These are phyloP conservation scores for Penicillium sp. DNA, from an alignment of 2,329 filamentous ascomycete genomes.

Conservation along the genomic window DNA sequence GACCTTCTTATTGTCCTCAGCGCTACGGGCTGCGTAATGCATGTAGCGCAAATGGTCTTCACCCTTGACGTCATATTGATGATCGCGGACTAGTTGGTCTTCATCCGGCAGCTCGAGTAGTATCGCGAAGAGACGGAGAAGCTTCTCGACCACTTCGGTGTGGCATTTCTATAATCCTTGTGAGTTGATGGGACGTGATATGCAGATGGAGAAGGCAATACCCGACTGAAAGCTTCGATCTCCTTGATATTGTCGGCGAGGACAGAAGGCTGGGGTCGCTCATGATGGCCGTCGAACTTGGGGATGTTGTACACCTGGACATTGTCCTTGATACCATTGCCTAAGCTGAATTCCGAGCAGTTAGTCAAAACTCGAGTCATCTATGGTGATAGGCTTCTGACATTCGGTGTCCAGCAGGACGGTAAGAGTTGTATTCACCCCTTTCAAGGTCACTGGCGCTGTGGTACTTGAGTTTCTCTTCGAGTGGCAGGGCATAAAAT, in stretches of 20 bases:
- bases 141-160: slow-evolving; percentile 35
- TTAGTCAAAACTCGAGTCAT: slow-evolving; percentile 3
- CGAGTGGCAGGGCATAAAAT: slow-evolving; percentile 56
- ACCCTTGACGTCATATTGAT: slow-evolving; percentile 58
- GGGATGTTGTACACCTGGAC: slow-evolving; percentile 61
- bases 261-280: slow-evolving; percentile 49
- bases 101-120: slow-evolving; percentile 61
- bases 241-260: slow-evolving; percentile 53
- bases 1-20: slow-evolving; percentile 49
- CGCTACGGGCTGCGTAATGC: slow-evolving; percentile 54
- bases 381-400: slow-evolving; percentile 16
- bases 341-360: slow-evolving; percentile 22
- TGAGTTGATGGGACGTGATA: neutral
- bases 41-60: slow-evolving; percentile 65
- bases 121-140: slow-evolving; percentile 61
- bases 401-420: slow-evolving; percentile 47
- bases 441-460: slow-evolving; percentile 46
- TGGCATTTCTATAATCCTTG: slow-evolving; percentile 29
- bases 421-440: slow-evolving; percentile 59
- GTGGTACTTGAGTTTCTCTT: slow-evolving; percentile 60
- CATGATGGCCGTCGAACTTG: slow-evolving; percentile 54
- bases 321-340: slow-evolving; percentile 53
- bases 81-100: slow-evolving; percentile 55
- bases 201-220: neutral
- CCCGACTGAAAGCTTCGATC: slow-evolving; percentile 56